Base-by-base conservation (phyloP, 805 yeast genomes). In the Dipodascus albidus region DNA sequence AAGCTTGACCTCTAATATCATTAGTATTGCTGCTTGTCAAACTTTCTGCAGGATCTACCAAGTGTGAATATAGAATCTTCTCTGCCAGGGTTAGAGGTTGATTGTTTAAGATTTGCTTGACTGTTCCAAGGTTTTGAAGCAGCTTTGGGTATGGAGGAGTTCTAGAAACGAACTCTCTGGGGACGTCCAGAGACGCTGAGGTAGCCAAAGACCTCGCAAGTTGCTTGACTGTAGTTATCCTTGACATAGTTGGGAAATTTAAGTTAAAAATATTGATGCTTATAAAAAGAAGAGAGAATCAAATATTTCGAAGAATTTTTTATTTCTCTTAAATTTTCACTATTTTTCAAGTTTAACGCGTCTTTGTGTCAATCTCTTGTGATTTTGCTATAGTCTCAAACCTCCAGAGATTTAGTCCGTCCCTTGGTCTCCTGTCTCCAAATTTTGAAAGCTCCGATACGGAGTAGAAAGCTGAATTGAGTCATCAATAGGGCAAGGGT, bases 81-180 rank as follows among this genome's bases (percentile, higher is more conserved):
- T 93, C 99, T 35, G 98, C 96, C 59, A 89, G 77, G 2, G 99
- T 93, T 63, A 93, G 76, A 2, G 97, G 96, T 64, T 74, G 67
- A 61, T 85, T 75, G 60, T 75, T 76, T 51, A 90, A 76, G 55
- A 89, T 77, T 50, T 71, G 68, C 60, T 83, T 81, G 55, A 90
- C 95, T 42, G 71, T 67, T 6, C 71, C 69, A 55, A 93, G 75
- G 50, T 85, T 87, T 24, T 71, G 69, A 47, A 86, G 70, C 56
- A 91, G 75, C 68, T 85, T 83, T 51, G 82, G 80, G 66, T 90
- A 90, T 4, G 98, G 97, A 3, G 99, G 98, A 20, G 88, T 79
- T 66, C 95, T 78, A 23, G 87, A 71, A 63, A 73, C 72, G 66
- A 70, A 82, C 49, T 82, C 86, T 15, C 71, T 64, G 3, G 96